These are phyloP conservation scores for Rhynchosporium secalis DNA, from an alignment of 2,329 filamentous ascomycete species.

Conservation along the genomic window DNA sequence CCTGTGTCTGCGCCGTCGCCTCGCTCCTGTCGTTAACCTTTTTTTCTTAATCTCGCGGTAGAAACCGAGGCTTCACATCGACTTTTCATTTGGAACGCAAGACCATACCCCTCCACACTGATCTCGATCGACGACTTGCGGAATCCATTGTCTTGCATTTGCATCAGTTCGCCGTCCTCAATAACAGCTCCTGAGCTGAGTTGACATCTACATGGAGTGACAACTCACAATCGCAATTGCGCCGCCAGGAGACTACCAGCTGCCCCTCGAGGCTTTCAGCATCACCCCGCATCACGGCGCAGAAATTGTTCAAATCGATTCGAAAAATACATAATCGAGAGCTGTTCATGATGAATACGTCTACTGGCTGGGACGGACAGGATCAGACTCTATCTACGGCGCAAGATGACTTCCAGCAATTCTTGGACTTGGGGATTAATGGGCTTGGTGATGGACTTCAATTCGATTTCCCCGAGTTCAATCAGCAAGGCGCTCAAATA, in stretches of 20 bases:
- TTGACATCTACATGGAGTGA: conserved; percentile 24
- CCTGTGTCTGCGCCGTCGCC: not conserved
- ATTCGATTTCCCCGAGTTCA: conserved; percentile 62
- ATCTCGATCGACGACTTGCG: not conserved
- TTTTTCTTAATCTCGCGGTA: not conserved
- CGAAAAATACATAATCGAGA: not conserved
- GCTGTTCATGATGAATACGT: conserved; percentile 37
- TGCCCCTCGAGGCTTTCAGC: conserved; percentile 15
- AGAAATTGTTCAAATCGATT: conserved; percentile 7
- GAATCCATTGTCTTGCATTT: not conserved
- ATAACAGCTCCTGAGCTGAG: conserved; percentile 3
- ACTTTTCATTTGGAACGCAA: not conserved
- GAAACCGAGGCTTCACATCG: conserved; percentile 5
- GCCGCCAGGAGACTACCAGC: conserved; percentile 8
- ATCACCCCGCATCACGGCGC: conserved; percentile 16
- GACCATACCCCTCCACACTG: not conserved
- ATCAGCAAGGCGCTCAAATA: conserved; percentile 38
- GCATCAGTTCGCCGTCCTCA: not conserved
- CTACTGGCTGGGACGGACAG: conserved; percentile 52
- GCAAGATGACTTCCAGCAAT: conserved; percentile 65
- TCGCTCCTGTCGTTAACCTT: not conserved
- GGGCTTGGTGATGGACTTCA: conserved; percentile 54
- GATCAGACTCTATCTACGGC: conserved; percentile 54
- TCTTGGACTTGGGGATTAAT: conserved; percentile 60
- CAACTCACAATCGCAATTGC: conserved; percentile 15